These are phyloP conservation scores for Fremontodendron californicum DNA, from an alignment of 345 rosid species.

Conservation along the genomic window DNA sequence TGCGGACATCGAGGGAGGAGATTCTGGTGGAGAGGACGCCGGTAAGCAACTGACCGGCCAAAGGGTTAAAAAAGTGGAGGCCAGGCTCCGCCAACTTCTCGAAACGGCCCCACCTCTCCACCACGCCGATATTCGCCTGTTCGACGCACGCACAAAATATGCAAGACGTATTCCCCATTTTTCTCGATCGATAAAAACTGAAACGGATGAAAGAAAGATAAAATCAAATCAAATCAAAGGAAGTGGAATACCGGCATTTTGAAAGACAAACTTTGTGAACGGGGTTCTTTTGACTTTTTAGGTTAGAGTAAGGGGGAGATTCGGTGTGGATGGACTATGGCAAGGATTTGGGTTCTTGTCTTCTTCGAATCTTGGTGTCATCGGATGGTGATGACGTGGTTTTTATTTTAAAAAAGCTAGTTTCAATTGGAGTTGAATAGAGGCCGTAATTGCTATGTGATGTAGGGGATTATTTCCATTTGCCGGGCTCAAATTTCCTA, in stretches of 20 bases:
- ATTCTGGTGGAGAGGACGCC: constrained; percentile 89
- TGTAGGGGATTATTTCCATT: not conserved
- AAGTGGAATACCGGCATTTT: too few relatives aligned
- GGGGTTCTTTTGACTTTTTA: too few relatives aligned
- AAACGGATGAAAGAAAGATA: not conserved
- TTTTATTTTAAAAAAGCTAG: not conserved
- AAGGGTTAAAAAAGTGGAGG: constrained; percentile 66
- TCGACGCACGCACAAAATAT: constrained; percentile 59
- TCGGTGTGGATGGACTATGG: not conserved
- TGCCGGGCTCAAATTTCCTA: too few relatives aligned
- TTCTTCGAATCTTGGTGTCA: too few relatives aligned
- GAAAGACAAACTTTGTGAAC: too few relatives aligned
- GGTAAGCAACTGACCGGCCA: constrained; percentile 69
- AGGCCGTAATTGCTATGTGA: not conserved
- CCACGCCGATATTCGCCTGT: constrained; percentile 77
- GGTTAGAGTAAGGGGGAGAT: too few relatives aligned
- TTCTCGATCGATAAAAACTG: not conserved
- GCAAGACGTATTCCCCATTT: constrained; percentile 63
- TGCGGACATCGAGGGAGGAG: constrained; percentile 77
- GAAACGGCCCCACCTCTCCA: constrained; percentile 93
- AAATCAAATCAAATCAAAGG: too few relatives aligned
- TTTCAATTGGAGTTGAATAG: not conserved
- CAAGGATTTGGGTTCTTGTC: not conserved
- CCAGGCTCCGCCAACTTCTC: constrained; percentile 84
- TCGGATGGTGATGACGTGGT: not conserved